Conservation (phyloP, 2,329 filamentous ascomycete genomes). For the Ophiostoma sp. region DNA sequence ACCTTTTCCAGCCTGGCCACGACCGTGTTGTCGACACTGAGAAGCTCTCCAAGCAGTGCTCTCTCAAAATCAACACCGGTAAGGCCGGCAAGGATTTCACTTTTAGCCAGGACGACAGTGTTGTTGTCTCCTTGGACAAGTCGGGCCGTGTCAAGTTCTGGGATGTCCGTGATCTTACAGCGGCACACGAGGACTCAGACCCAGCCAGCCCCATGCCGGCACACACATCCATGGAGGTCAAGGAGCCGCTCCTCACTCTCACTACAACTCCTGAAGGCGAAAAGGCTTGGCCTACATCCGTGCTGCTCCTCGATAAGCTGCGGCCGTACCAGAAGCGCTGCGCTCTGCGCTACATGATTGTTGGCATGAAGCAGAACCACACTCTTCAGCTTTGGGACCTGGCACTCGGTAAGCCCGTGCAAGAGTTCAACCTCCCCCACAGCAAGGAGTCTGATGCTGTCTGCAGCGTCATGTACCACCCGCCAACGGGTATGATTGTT, state of each 20-base stretch:
- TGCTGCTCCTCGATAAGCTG: conserved; percentile 92
- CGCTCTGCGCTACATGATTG: conserved; percentile 88
- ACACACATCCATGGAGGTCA: conserved; percentile 65
- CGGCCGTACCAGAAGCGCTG: conserved; percentile 86
- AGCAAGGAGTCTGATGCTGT: conserved; percentile 96
- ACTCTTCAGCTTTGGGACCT: conserved; percentile 98
- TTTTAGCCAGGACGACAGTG: conserved; percentile 93
- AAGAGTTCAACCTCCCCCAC: conserved; percentile 94
- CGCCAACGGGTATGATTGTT: conserved; percentile 84
- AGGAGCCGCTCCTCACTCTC: conserved; percentile 78
- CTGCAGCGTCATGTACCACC: conserved; percentile 93
- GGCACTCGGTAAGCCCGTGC: conserved; percentile 86
- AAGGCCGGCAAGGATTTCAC: conserved; percentile 98
- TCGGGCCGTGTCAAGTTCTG: conserved; percentile 95
- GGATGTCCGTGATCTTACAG: conserved; percentile 79
- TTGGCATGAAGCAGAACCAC: conserved; percentile 98
- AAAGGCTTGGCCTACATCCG: conserved; percentile 95
- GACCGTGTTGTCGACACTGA: conserved; percentile 77
- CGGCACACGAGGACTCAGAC: conserved; percentile 47
- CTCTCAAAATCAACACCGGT: conserved; percentile 88
- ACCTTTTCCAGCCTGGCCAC: conserved; percentile 57
- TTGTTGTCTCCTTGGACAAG: conserved; percentile 94
- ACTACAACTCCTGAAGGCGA: conserved; percentile 80
- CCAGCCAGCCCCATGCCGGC: conserved; percentile 48
- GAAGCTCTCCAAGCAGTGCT: conserved; percentile 77